Evolutionary conservation across 129 eudicot genomes (phyloP), one percentile per base, ranked within the genome.

Genomic region (Ambrosia trifida): DNA sequence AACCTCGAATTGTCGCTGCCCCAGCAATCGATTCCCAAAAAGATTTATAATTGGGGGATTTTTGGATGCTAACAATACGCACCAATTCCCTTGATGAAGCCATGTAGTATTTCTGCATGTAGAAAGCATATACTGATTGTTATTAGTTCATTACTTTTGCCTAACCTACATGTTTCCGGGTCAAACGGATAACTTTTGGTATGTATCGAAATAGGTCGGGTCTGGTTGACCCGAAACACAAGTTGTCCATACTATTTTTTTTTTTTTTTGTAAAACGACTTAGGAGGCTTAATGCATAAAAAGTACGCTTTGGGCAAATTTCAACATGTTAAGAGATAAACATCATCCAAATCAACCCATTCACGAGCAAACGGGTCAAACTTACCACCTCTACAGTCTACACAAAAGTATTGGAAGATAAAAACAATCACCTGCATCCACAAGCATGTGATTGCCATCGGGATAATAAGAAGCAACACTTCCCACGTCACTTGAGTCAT

Each of bases 31-130:
- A 94, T 81, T 94, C 98, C 90, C 87, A 77, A 94, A 94, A 51
- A 89, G 96, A 80, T 94, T 82, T 44, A 94, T 94, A 54, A 94
- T 83, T 61, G 96, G 96, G 96, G 69, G 98, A 94, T 77, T 94
- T 94, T 73, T 94, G 98, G 83, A 94, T 94, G 87, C 98, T 85
- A 24, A 94, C 96, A 68, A 89, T 85, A 41, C 98, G 95, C 33
- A 94, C 98, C 62, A 94, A 79, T 82, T 94, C 98, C 68, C 98
- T 82, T 19, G 98, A 89, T 72, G 98, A 94, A 45, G 98, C 98
- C 98, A 94, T 89, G 78, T 89, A 94, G 86, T 94, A 94, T 85
- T 89, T 89, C 98, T 94, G 91, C 88, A 92, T 45, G 50, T 38
- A 54, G 64, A 2, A 59, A 69, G 20, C 64, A 52, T 13, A 24